Percentiles rank a stretch among this genome's conserved stretches.
Evolutionary conservation across 768 basidiomycete genomes (phyloP).

Genomic region (Lactarius vividus): DNA sequence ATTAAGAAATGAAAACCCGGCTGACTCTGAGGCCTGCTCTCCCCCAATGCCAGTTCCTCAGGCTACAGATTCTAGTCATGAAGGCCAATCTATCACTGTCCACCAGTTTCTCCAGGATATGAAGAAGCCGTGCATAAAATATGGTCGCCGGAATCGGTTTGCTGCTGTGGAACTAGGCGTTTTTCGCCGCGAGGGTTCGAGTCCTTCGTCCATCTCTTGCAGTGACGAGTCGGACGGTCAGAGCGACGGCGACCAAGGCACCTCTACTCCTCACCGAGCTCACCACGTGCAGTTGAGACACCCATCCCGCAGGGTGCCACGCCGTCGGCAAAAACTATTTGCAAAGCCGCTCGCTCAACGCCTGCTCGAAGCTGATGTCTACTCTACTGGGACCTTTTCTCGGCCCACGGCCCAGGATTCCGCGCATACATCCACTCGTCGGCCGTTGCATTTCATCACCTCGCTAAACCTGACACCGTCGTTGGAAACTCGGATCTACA

Average conservation of each 20-base stretch:
- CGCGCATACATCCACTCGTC: slow-evolving; percentile 22
- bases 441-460: slow-evolving; percentile 22
- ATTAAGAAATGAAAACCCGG: background rate
- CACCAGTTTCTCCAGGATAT: slow-evolving; percentile 12
- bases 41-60: background rate
- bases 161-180: background rate
- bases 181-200: background rate
- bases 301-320: background rate
- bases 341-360: slow-evolving; percentile 26
- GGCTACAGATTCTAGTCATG: background rate
- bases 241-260: background rate
- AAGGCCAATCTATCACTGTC: slow-evolving; percentile 7
- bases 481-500: slow-evolving; percentile 7
- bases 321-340: slow-evolving; percentile 11
- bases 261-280: background rate
- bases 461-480: slow-evolving; percentile 11
- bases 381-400: slow-evolving; percentile 17
- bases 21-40: background rate
- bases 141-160: slow-evolving; percentile 10
- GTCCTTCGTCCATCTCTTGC: background rate
- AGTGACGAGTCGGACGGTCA: background rate
- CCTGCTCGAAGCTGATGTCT: slow-evolving; percentile 27
- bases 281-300: background rate
- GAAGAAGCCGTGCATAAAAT: slow-evolving; percentile 7
- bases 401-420: slow-evolving; percentile 1